Evolutionary conservation across 2,329 filamentous ascomycete genomes (phyloP), one percentile per base, ranked within the genome.

Genomic region (Aureobasidium sp.): DNA sequence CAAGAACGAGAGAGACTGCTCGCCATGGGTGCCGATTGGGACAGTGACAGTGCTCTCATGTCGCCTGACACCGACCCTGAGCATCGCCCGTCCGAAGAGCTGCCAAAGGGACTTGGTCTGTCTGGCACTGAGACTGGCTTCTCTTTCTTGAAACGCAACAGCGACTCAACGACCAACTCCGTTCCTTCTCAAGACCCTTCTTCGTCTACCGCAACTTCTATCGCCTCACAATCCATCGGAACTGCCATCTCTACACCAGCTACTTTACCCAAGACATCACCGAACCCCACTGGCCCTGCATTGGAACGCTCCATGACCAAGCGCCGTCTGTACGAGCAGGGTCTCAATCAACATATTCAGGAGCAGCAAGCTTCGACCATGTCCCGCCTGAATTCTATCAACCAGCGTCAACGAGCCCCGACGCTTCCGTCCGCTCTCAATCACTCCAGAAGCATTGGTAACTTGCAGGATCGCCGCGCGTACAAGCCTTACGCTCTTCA

Each of bases 151-250:
- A 88, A 91, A 59, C 79, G 90, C 22, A 89, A 90, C 59, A 95
- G 90, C 0, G 74, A 74, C n/a, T 93, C 86, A 1, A 96, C 91
- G 0, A 94, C 88, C 0, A 85, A 83, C 6, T 93, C 89, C 0
- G 78, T 75, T 4, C 85, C 82, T 5, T 83, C 81, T 0, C 78
- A 83, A 34, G 80, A 81, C 24, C 84, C 81, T 53, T 96, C 91
- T 0, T 95, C 90, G 1, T 88, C 90, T 6, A 51, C 48, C 3
- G 90, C 89, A 3, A 96, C 90, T 0, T 96, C 91, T 0, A 75
- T 94, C 47, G 81, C 84, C n/a, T 95, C 90, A 0, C 88, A 91
- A 58, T 67, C 68, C 4, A 64, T 67, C 11, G 65, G 61, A 35
- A 68, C 69, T 7, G 60, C 70, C 66, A 21, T 63, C 62, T 14